phyloP scores from a whole-genome alignment of 1,139 yeast species.

The Magnusiomyces tetraspermus region DNA sequence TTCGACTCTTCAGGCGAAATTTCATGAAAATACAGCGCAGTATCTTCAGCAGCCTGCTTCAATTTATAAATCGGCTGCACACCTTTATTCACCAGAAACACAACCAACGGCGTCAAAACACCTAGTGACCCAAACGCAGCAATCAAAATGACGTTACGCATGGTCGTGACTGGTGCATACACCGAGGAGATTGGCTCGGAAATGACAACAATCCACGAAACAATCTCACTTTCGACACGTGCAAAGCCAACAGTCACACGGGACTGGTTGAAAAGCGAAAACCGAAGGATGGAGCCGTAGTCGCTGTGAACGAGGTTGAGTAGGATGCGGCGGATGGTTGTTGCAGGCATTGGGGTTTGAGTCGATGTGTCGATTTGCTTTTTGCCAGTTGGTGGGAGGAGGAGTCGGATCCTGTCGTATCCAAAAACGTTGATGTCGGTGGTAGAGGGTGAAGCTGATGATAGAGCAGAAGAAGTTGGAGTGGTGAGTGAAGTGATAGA shows the following conservation, averaged over 20 bases:
- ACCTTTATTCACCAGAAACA: slow-evolving; percentile 77
- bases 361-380: background rate
- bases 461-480: background rate
- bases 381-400: slow-evolving; percentile 7
- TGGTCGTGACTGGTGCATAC: slow-evolving; percentile 50
- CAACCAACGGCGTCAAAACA: slow-evolving; percentile 60
- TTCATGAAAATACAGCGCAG: slow-evolving; percentile 24
- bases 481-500: background rate
- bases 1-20: slow-evolving; percentile 1
- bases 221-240: slow-evolving; percentile 41
- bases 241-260: slow-evolving; percentile 66
- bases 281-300: slow-evolving; percentile 44
- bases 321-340: background rate
- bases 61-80: slow-evolving; percentile 75
- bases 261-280: slow-evolving; percentile 37
- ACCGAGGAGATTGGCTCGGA: slow-evolving; percentile 55
- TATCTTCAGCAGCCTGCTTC: slow-evolving; percentile 72
- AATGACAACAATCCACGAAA: slow-evolving; percentile 69
- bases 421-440: background rate
- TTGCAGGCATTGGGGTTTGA: background rate
- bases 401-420: too few relatives aligned
- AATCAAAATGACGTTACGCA: slow-evolving; percentile 65
- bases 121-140: slow-evolving; percentile 73
- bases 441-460: background rate
- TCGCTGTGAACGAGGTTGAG: background rate